Evolutionary conservation across 2,329 filamentous ascomycete species (phyloP).

Genomic region (Verruconis gallopava): DNA sequence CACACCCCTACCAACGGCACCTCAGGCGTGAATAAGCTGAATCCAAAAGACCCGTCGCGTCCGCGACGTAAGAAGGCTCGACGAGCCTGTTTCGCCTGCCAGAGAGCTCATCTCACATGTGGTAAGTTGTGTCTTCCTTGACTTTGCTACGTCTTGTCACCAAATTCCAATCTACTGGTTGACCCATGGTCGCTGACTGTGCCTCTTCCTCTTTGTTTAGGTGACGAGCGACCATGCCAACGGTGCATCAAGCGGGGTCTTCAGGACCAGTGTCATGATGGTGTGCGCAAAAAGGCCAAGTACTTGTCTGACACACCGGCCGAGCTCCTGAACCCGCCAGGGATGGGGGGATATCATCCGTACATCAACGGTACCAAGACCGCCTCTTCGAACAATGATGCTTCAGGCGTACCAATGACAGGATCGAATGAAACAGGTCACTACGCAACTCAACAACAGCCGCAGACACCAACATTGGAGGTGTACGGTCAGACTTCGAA

Average conservation of each 20-base stretch:
- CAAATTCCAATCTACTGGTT: background rate
- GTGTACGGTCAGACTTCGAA: conserved; percentile 28
- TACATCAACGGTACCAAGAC: conserved; percentile 32
- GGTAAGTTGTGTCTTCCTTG: conserved; percentile 51
- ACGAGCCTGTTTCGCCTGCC: conserved; percentile 90
- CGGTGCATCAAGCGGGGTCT: conserved; percentile 89
- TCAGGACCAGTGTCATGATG: conserved; percentile 85
- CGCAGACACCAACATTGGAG: conserved; percentile 13
- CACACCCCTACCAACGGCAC: conserved; percentile 7
- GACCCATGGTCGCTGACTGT: background rate
- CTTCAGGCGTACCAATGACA: conserved; percentile 10
- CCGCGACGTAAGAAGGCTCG: conserved; percentile 92
- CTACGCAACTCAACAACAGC: conserved; percentile 4
- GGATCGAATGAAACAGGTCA: conserved; percentile 3
- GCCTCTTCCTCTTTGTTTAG: conserved; percentile 33
- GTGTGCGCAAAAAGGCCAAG: conserved; percentile 96
- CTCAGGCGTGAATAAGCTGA: conserved; percentile 22
- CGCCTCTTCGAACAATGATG: conserved; percentile 12
- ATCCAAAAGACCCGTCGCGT: conserved; percentile 77
- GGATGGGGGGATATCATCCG: conserved; percentile 55
- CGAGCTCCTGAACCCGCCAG: conserved; percentile 68
- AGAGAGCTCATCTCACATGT: conserved; percentile 93
- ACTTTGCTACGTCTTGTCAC: background rate
- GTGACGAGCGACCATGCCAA: conserved; percentile 87
- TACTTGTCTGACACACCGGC: conserved; percentile 94